Evolutionary conservation across 805 yeast species (phyloP).

Genomic region (Starmerella bacillaris): DNA sequence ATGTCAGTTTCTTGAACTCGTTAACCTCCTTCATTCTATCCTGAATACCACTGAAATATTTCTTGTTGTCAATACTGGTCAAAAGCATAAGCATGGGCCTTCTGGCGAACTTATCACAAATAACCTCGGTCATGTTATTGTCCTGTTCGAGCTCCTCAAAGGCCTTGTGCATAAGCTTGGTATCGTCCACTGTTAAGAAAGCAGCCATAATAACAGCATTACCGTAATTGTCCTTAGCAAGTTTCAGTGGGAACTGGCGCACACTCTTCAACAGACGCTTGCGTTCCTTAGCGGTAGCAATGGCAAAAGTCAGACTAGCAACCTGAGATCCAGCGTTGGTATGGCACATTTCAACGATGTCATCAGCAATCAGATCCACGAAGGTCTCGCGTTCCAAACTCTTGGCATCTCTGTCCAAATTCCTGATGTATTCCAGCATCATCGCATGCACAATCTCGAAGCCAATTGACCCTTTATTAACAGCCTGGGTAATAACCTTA

Average conservation of each 20-base stretch:
- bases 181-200: conserved; percentile 82
- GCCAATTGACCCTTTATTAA: conserved; percentile 89
- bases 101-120: conserved; percentile 61
- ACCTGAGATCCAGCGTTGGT: conserved; percentile 90
- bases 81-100: conserved; percentile 73
- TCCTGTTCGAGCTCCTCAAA: conserved; percentile 35
- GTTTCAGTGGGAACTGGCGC: conserved; percentile 55
- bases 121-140: conserved; percentile 35
- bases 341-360: conserved; percentile 85
- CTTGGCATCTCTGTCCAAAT: conserved; percentile 36
- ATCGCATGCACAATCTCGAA: conserved; percentile 93
- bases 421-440: conserved; percentile 69
- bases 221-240: conserved; percentile 75
- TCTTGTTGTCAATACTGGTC: conserved; percentile 51
- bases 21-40: conserved; percentile 44
- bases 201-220: conserved; percentile 60
- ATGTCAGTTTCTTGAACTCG: conserved; percentile 44
- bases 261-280: conserved; percentile 54
- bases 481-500: conserved; percentile 75
- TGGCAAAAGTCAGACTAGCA: conserved; percentile 61
- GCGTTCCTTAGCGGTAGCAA: conserved; percentile 83
- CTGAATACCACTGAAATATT: conserved; percentile 48
- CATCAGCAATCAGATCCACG: conserved; percentile 67
- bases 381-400: conserved; percentile 49
- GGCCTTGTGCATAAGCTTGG: conserved; percentile 61